Evolutionary conservation across 163 green algal species (phyloP).

Genomic region (Coccomyxa subellipsoidea): DNA sequence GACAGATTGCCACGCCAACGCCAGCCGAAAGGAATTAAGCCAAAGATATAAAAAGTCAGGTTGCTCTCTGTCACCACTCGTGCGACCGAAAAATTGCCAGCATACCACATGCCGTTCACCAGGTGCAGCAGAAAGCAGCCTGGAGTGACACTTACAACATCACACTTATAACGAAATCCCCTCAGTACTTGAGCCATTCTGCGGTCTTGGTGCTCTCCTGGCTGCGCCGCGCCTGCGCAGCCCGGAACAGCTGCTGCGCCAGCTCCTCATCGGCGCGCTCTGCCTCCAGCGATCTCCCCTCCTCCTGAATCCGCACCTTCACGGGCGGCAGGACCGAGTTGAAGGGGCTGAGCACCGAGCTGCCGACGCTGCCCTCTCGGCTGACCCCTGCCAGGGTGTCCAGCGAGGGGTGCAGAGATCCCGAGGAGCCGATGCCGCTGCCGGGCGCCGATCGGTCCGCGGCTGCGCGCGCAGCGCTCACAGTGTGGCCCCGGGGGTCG

Average conservation of each 20-base stretch:
- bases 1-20: no score
- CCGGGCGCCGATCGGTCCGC: background rate
- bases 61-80: no score
- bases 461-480: background rate
- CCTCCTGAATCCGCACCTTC: background rate
- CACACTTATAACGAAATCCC: no score
- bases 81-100: no score
- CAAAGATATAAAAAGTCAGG: no score
- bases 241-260: conserved; percentile 6
- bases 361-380: background rate
- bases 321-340: background rate
- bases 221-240: background rate
- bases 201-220: background rate
- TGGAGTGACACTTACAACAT: no score
- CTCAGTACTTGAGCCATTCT: background rate
- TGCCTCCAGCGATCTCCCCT: background rate
- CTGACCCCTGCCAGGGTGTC: background rate
- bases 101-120: no score
- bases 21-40: no score
- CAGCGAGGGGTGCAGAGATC: background rate
- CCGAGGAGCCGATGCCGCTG: background rate
- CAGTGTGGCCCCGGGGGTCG: background rate
- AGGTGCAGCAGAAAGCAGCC: no score
- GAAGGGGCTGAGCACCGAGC: background rate
- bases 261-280: background rate